Percentiles rank a stretch among this genome's conserved stretches.
phyloP scores from a whole-genome alignment of 768 basidiomycete species.

The Tricholoma matsutake region DNA sequence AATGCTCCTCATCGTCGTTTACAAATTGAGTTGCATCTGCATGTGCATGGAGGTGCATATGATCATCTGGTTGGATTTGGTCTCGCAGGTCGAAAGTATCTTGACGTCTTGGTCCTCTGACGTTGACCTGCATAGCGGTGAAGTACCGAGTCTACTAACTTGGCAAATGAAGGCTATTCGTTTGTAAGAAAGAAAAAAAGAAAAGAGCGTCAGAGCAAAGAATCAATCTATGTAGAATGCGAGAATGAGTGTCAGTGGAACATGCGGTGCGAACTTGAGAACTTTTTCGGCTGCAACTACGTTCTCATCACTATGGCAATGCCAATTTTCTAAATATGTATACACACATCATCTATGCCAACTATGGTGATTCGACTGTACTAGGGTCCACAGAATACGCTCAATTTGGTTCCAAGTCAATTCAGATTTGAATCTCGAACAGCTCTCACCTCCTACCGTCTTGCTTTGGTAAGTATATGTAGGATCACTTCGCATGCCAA shows the following conservation, averaged over 20 bases:
- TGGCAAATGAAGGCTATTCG: not conserved
- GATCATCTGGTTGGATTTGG: slow-evolving; percentile 53
- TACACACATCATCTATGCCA: no score
- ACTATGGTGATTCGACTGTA: no score
- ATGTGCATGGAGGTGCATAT: slow-evolving; percentile 37
- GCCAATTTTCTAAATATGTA: not conserved
- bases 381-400: no score
- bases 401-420: no score
- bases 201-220: not conserved
- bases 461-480: no score
- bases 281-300: not conserved
- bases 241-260: not conserved
- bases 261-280: not conserved
- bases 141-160: not conserved
- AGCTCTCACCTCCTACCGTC: no score
- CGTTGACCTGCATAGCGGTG: slow-evolving; percentile 21
- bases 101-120: slow-evolving; percentile 33
- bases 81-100: slow-evolving; percentile 76
- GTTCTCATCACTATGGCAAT: not conserved
- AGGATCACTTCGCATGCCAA: no score
- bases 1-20: slow-evolving; percentile 76
- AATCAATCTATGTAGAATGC: not conserved
- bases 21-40: slow-evolving; percentile 43
- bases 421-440: no score
- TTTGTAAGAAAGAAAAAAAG: not conserved